Percentiles rank a stretch among this genome's conserved stretches.
Evolutionary conservation across 306 rosid genomes (phyloP).

Genomic region (Fagus sylvatica): DNA sequence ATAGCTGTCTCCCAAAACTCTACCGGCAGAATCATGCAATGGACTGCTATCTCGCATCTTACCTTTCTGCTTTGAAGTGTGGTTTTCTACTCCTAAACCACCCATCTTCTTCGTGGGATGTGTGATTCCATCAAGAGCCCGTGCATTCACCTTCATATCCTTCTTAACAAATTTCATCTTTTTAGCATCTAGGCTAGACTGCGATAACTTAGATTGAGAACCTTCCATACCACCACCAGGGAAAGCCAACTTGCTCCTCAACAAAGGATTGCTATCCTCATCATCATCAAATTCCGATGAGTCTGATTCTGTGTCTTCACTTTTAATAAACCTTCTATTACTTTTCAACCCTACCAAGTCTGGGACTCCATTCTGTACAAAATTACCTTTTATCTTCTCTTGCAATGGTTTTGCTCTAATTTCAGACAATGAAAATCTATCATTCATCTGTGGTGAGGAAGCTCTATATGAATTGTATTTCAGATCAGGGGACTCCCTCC

Average conservation of each 20-base stretch:
- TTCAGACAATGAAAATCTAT: conserved; percentile 52
- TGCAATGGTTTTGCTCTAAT: conserved; percentile 60
- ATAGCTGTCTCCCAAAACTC: conserved; percentile 51
- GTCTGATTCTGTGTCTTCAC: conserved; percentile 92
- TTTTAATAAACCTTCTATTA: conserved; percentile 42
- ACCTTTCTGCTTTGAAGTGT: conserved; percentile 68
- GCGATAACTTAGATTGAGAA: conserved; percentile 49
- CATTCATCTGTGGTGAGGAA: conserved; percentile 73
- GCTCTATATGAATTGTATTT: conserved; percentile 60
- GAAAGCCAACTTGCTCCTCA: conserved; percentile 75
- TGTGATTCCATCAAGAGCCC: conserved; percentile 35
- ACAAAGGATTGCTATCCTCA: conserved; percentile 70
- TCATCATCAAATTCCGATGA: conserved; percentile 88
- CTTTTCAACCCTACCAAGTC: conserved; percentile 43
- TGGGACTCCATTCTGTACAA: conserved; percentile 58
- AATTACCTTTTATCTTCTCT: conserved; percentile 55
- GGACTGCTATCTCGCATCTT: conserved; percentile 50
- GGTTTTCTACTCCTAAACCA: conserved; percentile 47
- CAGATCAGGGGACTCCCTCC: conserved; percentile 71
- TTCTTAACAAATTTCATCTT: conserved; percentile 54
- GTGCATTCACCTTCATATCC: conserved; percentile 43
- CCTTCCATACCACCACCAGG: conserved; percentile 54
- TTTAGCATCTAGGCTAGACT: conserved; percentile 59
- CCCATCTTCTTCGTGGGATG: conserved; percentile 48
- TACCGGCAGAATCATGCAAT: conserved; percentile 44